Conservation (phyloP, 2,329 filamentous ascomycete genomes). For the Diaporthe longicolla region DNA sequence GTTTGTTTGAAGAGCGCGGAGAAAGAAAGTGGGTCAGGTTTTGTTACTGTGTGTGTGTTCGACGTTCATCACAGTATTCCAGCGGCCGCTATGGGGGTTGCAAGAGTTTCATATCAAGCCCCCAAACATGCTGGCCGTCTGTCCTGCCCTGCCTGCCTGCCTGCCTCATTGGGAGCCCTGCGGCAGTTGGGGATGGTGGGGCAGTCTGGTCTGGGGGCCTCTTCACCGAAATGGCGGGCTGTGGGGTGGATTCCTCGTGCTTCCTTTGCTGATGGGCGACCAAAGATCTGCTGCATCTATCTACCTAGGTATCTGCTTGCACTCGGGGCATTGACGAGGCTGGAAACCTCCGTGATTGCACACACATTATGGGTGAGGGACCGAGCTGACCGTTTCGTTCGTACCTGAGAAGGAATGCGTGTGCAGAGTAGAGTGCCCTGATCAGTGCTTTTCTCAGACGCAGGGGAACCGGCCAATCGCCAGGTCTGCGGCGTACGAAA, state of each 20-base stretch:
- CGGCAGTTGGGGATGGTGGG: conserved; percentile 1
- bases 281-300: not conserved
- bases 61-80: too few species aligned
- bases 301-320: too few species aligned
- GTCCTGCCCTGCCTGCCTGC: not conserved
- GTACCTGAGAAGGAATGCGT: not conserved
- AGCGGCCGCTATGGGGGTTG: not conserved
- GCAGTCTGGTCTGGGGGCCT: not conserved
- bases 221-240: not conserved
- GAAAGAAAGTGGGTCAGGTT: not conserved
- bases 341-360: not conserved
- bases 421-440: not conserved
- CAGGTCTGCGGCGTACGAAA: too few species aligned
- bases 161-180: conserved; percentile 3
- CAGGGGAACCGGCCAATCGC: conserved; percentile 9
- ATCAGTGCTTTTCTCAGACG: not conserved
- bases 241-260: not conserved
- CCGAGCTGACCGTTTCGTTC: conserved; percentile 1
- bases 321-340: not conserved
- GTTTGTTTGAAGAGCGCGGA: conserved; percentile 25
- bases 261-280: not conserved
- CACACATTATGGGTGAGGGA: not conserved
- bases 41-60: too few species aligned
- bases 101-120: conserved; percentile 4
- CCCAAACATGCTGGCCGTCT: not conserved